Base-by-base conservation (phyloP, 495 filamentous ascomycete species). In the Lepidopterella palustris region DNA sequence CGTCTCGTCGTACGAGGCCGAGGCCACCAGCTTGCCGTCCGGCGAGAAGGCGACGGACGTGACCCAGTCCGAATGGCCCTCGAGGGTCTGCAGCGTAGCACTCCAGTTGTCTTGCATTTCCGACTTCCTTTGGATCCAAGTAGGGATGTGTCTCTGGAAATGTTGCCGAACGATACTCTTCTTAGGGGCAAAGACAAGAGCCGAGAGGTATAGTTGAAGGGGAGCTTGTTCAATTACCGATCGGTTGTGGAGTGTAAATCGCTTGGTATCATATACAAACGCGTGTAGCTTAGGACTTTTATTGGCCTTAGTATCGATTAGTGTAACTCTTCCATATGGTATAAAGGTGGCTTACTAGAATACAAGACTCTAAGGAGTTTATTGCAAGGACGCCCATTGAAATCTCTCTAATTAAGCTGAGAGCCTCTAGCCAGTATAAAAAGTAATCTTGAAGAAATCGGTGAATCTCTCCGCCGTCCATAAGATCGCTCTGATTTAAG, bases 171-270 rank as follows among this genome's bases (percentile, higher is more conserved):
- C 18, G 5, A 49, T 59, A 52, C 68, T 66, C n/a, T 11, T 66
- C 40, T 53, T 18, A n/a, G 71, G 74, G 40, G 67, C 57, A 64
- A 76, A 76, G 15, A 73, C 25, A 5, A 78, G 57, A 5, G 63
- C 70, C 6, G 71, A 59, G 40, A 35, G 52, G 51, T 69, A 72
- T 57, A 66, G 23, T 53, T 72, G 67, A 45, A 76, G 55, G 53
- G 67, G 54, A 15, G 48, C 60, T 4, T 58, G 26, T 40, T 72
- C 63, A 32, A 71, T 59, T 3, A 63, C 45, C 10, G 25, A 55
- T 49, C 35, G 25, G 54, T 35, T 35, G 31, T 35, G 13, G 6
- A 35, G 31, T 6, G 13, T 13, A 35, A 35, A 35, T 13, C 31
- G 31, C 5, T 35, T 5, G 31, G 31, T 13, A 35, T 35, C 31